A percentile compares a stretch with the other conserved stretches of the same genome.
phyloP scores from a whole-genome alignment of 768 basidiomycete species.

The Boletus sensibilis region DNA sequence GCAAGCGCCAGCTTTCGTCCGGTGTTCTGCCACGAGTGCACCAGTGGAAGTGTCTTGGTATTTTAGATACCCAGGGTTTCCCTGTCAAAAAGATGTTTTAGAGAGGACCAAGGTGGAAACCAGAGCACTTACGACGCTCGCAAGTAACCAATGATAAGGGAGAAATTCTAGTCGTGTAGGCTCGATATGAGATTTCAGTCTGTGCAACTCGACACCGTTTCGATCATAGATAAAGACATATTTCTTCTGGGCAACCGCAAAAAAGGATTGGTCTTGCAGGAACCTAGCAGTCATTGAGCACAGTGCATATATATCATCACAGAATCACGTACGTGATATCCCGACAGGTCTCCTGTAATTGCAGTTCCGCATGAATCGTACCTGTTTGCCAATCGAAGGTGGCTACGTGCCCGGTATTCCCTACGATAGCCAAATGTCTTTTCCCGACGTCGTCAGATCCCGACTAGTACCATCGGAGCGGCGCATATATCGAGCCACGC shows the following conservation, averaged over 20 bases:
- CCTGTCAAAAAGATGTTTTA: conserved; percentile 40
- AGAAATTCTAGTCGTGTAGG: conserved; percentile 89
- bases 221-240: conserved; percentile 96
- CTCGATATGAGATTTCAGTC: conserved; percentile 81
- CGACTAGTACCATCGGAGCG: background rate
- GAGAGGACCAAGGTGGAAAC: background rate
- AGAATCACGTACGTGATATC: conserved; percentile 75
- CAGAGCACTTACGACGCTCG: conserved; percentile 61
- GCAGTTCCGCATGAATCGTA: conserved; percentile 80
- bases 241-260: conserved; percentile 94
- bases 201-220: conserved; percentile 89
- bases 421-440: conserved; percentile 86
- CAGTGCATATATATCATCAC: background rate
- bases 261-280: conserved; percentile 89
- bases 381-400: conserved; percentile 95
- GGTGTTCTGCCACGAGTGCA: conserved; percentile 78
- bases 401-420: conserved; percentile 80
- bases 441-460: background rate
- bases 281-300: conserved; percentile 50
- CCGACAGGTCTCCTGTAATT: conserved; percentile 84
- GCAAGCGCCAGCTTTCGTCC: conserved; percentile 86
- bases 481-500: conserved; percentile 22
- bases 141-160: conserved; percentile 94
- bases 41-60: conserved; percentile 98
- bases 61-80: conserved; percentile 87